Evolutionary conservation across 2,329 filamentous ascomycete genomes (phyloP).

Genomic region (Trichoderma polysporum): DNA sequence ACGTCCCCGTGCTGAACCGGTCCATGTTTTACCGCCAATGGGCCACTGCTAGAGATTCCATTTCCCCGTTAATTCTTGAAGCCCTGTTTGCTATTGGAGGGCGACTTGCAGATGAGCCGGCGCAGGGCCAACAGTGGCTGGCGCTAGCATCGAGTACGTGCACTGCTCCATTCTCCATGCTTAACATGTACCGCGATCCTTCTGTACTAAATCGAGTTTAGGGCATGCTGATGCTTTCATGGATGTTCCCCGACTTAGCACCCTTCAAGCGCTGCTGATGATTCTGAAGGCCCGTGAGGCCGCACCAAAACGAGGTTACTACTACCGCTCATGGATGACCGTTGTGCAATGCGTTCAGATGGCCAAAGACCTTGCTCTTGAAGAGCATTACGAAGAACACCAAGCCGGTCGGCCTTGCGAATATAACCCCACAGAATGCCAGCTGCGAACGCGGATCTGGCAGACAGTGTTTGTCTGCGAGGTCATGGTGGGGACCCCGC

Average conservation of each 20-base stretch:
- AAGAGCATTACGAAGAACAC: conserved; percentile 83
- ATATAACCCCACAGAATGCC: conserved; percentile 69
- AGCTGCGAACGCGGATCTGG: conserved; percentile 85
- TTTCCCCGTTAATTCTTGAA: conserved; percentile 86
- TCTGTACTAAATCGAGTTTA: conserved; percentile 36
- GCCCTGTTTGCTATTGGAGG: conserved; percentile 89
- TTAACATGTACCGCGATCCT: neutral
- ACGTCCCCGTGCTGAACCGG: conserved; percentile 85
- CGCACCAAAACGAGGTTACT: conserved; percentile 91
- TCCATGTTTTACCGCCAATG: conserved; percentile 84
- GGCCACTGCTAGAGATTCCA: conserved; percentile 75
- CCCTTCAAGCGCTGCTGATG: conserved; percentile 84
- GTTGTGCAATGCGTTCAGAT: conserved; percentile 90
- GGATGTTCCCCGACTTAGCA: conserved; percentile 86
- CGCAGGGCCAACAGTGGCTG: conserved; percentile 88
- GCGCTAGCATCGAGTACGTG: conserved; percentile 76
- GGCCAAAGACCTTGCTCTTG: conserved; percentile 85
- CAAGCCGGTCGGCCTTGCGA: conserved; percentile 69
- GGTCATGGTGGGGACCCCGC: conserved; percentile 88
- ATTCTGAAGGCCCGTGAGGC: conserved; percentile 88
- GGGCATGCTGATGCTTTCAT: conserved; percentile 92
- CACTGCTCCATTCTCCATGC: no score
- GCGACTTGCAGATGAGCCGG: conserved; percentile 76
- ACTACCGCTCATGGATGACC: conserved; percentile 96
- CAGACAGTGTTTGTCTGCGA: conserved; percentile 84